Evolutionary conservation across 768 basidiomycete species (phyloP), one percentile per base, ranked within the genome.

Genomic region (Calocera viscosa): DNA sequence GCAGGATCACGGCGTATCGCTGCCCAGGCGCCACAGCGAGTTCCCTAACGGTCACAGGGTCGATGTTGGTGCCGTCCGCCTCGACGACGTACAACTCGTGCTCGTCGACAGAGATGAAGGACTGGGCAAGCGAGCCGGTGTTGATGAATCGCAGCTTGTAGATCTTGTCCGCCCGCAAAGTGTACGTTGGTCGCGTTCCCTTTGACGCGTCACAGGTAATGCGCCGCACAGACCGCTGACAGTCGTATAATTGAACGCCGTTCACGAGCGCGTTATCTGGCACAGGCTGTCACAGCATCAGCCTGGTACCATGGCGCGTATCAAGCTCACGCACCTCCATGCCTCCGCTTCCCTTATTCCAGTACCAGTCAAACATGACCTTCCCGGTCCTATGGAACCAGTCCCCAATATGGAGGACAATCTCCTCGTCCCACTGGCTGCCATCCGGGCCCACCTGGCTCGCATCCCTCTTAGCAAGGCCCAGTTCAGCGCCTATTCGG

Each of bases 41-140:
- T n/a, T 53, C 68, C 24, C 64, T 67, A n/a, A 69, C 67, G 16
- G 16, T 5, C 8, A 53, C 39, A 0, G 70, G 70, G 12, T 49
- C 35, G 34, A 70, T 49, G 12, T 64, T 43, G 11, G 69, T 49
- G 10, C 70, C 70, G 49, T 71, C 70, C 5, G 68, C 70, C 24
- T 68, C 69, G 40, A 69, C 43, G 1, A 71, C 65, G 14, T 43
- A 34, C 12, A 71, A 28, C 10, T 33, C 26, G 43, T 71, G 70
- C 30, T 67, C 67, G 32, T 67, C 70, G 22, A 71, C 16, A 7
- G 69, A 66, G 38, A 69, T 33, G 34, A 66, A 53, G 40, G 68
- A 32, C 41, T 70, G 65, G 11, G 65, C 69, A 1, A 70, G 66
- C 10, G 63, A 70, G 68, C 70, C 70, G 16, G 68, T 69, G 64